Evolutionary conservation across 1,284 basidiomycete species (phyloP).

Genomic region (Rhodotorula sp.): DNA sequence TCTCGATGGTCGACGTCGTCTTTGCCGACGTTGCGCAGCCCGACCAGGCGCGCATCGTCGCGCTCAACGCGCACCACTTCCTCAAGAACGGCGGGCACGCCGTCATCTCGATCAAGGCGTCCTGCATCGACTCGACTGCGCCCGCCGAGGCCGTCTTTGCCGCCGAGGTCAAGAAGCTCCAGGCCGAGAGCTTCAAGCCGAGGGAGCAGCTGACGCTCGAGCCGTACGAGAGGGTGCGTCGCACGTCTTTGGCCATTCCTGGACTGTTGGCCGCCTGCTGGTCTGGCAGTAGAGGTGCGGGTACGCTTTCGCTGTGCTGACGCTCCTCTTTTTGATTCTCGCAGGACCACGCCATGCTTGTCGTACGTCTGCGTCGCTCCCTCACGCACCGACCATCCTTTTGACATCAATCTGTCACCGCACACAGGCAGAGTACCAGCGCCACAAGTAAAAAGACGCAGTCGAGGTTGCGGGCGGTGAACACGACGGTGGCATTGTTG

Average conservation of each 20-base stretch:
- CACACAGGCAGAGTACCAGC: not conserved
- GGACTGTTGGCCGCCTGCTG: conserved; percentile 9
- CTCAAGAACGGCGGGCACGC: conserved; percentile 90
- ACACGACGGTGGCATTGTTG: too few species aligned
- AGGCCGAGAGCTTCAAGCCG: conserved; percentile 81
- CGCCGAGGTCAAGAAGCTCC: conserved; percentile 81
- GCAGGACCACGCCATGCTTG: conserved; percentile 9
- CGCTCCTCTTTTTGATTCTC: conserved; percentile 52
- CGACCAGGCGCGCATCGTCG: conserved; percentile 90
- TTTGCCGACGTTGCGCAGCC: conserved; percentile 99
- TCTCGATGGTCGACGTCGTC: conserved; percentile 90
- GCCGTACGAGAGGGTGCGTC: conserved; percentile 50
- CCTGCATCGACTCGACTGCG: conserved; percentile 95
- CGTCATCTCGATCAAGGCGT: conserved; percentile 98
- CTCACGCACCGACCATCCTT: not conserved
- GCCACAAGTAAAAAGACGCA: not conserved
- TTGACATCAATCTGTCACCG: not conserved
- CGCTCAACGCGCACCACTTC: conserved; percentile 92
- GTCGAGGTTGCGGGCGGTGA: too few species aligned
- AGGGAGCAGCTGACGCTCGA: conserved; percentile 80
- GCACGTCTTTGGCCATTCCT: conserved; percentile 34
- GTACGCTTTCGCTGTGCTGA: conserved; percentile 48
- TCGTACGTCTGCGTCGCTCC: not conserved
- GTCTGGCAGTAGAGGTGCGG: conserved; percentile 61
- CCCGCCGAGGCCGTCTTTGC: conserved; percentile 89